phyloP scores from a whole-genome alignment of 768 basidiomycete species.

The Pleurotus sapidus region DNA sequence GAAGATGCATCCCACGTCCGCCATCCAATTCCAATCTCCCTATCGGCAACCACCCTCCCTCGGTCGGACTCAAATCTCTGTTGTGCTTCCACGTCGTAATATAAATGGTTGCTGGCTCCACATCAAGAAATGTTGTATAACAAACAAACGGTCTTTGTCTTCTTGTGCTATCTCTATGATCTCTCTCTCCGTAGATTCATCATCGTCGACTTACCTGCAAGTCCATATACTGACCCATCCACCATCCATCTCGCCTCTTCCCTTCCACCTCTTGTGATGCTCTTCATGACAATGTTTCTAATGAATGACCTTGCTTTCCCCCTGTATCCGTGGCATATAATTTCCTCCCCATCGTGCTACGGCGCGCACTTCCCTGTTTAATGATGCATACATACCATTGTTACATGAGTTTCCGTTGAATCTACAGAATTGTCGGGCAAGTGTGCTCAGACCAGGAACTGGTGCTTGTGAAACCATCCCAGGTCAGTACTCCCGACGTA shows the following conservation, averaged over 20 bases:
- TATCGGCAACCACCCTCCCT: background rate
- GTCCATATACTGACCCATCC: background rate
- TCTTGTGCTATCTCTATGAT: background rate
- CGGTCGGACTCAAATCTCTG: background rate
- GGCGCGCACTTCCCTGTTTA: too few species aligned
- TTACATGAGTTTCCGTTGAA: too few species aligned
- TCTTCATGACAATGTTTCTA: too few species aligned
- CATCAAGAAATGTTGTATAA: conserved; percentile 6
- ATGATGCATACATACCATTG: too few species aligned
- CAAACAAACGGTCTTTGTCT: conserved; percentile 2
- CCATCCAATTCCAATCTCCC: background rate
- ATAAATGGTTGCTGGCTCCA: background rate
- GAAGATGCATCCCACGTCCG: too few species aligned
- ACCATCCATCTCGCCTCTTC: too few species aligned
- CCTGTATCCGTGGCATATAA: conserved; percentile 3
- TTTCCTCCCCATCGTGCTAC: background rate
- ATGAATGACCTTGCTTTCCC: background rate
- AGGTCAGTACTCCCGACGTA: too few species aligned
- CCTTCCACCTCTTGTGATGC: too few species aligned
- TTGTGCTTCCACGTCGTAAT: background rate
- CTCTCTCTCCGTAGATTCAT: background rate
- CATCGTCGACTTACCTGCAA: background rate
- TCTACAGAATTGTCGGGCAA: too few species aligned
- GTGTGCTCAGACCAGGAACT: too few species aligned
- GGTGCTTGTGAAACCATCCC: too few species aligned